Evolutionary conservation across 306 rosid genomes (phyloP).

Genomic region (Casuarina equisetifolia): DNA sequence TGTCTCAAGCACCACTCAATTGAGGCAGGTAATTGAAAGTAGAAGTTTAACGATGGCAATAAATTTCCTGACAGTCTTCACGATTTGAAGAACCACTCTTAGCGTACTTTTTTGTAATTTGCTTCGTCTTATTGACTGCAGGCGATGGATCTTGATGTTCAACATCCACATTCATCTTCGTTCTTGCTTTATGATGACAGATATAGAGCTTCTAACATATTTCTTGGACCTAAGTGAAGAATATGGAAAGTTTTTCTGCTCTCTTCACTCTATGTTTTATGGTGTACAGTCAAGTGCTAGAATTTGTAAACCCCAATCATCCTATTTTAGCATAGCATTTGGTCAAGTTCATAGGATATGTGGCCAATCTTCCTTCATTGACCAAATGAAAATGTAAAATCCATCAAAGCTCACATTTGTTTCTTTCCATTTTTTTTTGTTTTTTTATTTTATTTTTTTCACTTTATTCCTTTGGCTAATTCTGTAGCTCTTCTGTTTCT

Average conservation of each 20-base stretch:
- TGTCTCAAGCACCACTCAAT: constrained; percentile 42
- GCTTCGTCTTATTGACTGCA: constrained; percentile 29
- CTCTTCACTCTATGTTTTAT: constrained; percentile 16
- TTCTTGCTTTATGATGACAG: constrained; percentile 48
- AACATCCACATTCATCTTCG: constrained; percentile 49
- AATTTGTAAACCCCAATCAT: constrained; percentile 7
- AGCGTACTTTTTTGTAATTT: constrained; percentile 18
- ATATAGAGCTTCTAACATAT: constrained; percentile 41
- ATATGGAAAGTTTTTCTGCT: constrained; percentile 20
- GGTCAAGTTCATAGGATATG: background rate
- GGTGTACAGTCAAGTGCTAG: constrained; percentile 28
- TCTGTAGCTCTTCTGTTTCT: background rate
- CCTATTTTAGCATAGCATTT: background rate
- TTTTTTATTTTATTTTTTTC: background rate
- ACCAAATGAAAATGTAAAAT: background rate
- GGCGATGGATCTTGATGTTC: constrained; percentile 60
- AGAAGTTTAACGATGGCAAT: constrained; percentile 10
- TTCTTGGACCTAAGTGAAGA: constrained; percentile 26
- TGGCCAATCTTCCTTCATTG: background rate
- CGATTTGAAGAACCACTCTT: background rate
- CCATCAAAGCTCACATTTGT: background rate
- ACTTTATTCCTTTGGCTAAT: background rate
- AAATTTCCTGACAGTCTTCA: background rate
- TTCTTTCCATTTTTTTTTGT: no score
- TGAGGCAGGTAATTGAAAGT: constrained; percentile 43